Evolutionary conservation across 768 basidiomycete genomes (phyloP), one percentile per base, ranked within the genome.

Genomic region (Calvatia gigantea): DNA sequence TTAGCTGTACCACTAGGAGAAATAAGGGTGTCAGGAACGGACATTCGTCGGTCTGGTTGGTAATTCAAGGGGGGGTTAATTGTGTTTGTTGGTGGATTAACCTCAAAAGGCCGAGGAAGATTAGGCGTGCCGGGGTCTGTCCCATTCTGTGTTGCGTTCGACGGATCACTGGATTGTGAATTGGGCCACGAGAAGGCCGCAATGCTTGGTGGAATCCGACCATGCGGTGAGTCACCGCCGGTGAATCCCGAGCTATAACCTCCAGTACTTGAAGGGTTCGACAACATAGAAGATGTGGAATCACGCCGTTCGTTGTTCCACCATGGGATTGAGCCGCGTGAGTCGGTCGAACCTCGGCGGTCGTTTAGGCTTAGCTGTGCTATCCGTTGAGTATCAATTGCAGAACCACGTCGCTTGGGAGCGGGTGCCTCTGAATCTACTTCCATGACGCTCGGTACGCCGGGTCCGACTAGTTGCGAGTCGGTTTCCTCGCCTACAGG

Each of bases 391-490:
- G 88, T 85, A 61, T 94, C 92, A 62, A 91, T 81, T 21, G 87
- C 83, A 15, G 93, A 94, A 29, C 90, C 87, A 45, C 92, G 82
- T 61, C 92, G 84, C 69, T 94, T 94, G 44, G 86, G 81, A 15
- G 88, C 83, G 33, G 87, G 91, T 6, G 73, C 83, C 56, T 88
- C 85, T 29, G 73, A 61, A 65, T 86, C 83, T 44, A 82, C 64
- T 61, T 74, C 74, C 75, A 83, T 83, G 54, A 71, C 74, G 57
- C 81, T 84, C 17, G 83, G 81, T 42, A 85, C 73, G 33, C 87
- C 88, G 46, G 85, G 84, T 15, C 87, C 89, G 39, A 79, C 76
- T 49, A 91, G 74, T 58, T 84, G 84, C 4, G 83, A 71, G 64
- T 89, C 89, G 46, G 80, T 70, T 61, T 89, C 88, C 61, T 86